Evolutionary conservation across 768 basidiomycete genomes (phyloP), one percentile per base, ranked within the genome.

Genomic region (Auriscalpium microsporum): DNA sequence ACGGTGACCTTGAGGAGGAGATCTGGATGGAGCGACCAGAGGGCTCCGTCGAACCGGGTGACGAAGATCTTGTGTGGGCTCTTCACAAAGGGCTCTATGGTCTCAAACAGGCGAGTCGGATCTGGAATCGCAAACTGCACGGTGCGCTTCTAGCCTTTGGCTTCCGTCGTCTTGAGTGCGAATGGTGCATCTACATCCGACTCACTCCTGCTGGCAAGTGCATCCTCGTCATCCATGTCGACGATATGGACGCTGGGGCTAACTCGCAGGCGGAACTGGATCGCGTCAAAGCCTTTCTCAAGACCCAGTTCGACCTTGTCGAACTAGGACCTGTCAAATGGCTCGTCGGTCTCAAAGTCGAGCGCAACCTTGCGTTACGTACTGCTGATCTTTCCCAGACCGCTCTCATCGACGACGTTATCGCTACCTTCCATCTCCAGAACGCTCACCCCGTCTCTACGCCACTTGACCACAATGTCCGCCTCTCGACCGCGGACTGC

Each of bases 11-110:
- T 19, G 56, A 64, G 2, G 65, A 73, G 8, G 67, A 72, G 42
- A 52, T 62, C 0, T 73, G 67, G 51, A 72, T 75, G 69, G 67
- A 69, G 17, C 71, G 71, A 49, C 68, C 68, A 8, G 54, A 62
- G 9, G 69, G 68, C 1, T 64, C 67, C 37, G 60, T 63, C 3
- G 64, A 66, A 17, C 48, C 38, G 10, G 38, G 49, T 10, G 50
- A 56, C 40, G 37, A 50, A 37, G 48, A 49, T 23, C 42, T 35
- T 35, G 54, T 56, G 17, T 50, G 48, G 48, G 16, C 16, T 16
- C 17, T 71, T 1, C 46, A 52, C 10, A 60, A 63, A 34, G 61
- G 65, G 1, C 56, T 75, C 0, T 76, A 75, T 48, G 69, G 75
- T 0, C 66, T 75, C 60, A 72, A 73, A 47, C 71, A 75, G 50